Evolutionary conservation across 2,329 filamentous ascomycete species (phyloP), one percentile per base, ranked within the genome.

Genomic region (Aspergillus hortae): DNA sequence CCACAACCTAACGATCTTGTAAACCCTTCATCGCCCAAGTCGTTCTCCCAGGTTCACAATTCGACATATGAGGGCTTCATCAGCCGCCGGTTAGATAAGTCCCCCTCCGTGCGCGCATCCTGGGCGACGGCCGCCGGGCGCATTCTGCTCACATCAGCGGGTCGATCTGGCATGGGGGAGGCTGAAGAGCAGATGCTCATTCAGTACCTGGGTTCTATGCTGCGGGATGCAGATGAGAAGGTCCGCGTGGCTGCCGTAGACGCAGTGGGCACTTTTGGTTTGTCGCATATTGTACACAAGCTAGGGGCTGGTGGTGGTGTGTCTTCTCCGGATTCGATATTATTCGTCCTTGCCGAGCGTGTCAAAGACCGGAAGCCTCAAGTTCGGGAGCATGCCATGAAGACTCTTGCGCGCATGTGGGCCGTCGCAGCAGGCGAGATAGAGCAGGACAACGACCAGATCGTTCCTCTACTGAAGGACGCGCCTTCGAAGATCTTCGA

Each of bases 341-440:
- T 99, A 14, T 84, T 81, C 49, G 90, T 87, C 56, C 80, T 99
- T 23, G 89, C 90, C 25, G 91, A 96, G 65, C 84, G 94, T 57
- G 90, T 90, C 59, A 90, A 92, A 61, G 95, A 99, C 73, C 87
- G 87, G 56, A 92, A 88, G 67, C 83, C 86, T 12, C 78, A 83
- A 40, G 89, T 99, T 10, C 88, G 92, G 52, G 85, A 89, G 36
- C 90, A 92, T 61, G 92, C 90, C 21, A 95, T 96, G 83, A 87
- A 85, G 46, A 79, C 95, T 7, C 77, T 97, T 1, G 89, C 84
- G 10, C 89, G 86, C 56, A 85, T 97, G 25, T 99, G 94, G 94
- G 92, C 90, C n/a, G 92, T 95, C 15, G 92, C 90, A 11, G 84
- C 87, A 15, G 89, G 90, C 15, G 92, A 96, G 62, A 88, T 99